Base-by-base conservation (phyloP, 148 eudicot genomes). In the Amaranthus palmeri region DNA sequence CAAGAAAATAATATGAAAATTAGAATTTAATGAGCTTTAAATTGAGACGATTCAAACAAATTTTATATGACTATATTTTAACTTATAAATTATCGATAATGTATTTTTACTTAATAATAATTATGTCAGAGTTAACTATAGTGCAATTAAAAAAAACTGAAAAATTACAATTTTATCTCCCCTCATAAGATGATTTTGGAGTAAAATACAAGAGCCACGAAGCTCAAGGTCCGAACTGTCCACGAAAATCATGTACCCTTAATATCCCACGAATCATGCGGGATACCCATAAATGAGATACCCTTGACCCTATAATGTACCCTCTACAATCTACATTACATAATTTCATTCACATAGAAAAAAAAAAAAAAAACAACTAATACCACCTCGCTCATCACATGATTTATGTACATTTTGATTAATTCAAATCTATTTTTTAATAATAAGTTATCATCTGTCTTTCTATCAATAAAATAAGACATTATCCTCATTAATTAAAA, bases 291-390 rank as follows among this genome's bases (percentile, higher is more conserved):
- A 65, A 74, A 65, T 48, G 4, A 4, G 18, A 56, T 47, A n/a
- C 13, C 56, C 68, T 65, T 54, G 65, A 74, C 70, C 36, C 56
- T 56, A 46, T 25, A 55, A 65, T 44, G 48, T 36, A 65, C 15
- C 59, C 47, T 44, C 6, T 40, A 36, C 36, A 13, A 10, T 40
- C 64, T 41, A 11, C 66, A 45, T 44, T n/a, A 13, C 50, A 43
- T 62, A 62, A 62, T 25, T 25, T 2, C 36, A 25, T 25, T 0
- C 36, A 25, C 36, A 0, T 25, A 25, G 2, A 25, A 25, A 49
- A 25, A 25, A 25, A 49, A 48, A 62, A 42, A 62, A 11, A 6
- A 25, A 62, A 62, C 49, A 43, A 42, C 48, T 6, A 13, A 15
- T 43, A 62, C 15, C 6, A 1, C 49, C 15, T 43, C n/a, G 49